phyloP scores from a whole-genome alignment of 176 grass and related monocot genomes.

The Neostapfia colusana region DNA sequence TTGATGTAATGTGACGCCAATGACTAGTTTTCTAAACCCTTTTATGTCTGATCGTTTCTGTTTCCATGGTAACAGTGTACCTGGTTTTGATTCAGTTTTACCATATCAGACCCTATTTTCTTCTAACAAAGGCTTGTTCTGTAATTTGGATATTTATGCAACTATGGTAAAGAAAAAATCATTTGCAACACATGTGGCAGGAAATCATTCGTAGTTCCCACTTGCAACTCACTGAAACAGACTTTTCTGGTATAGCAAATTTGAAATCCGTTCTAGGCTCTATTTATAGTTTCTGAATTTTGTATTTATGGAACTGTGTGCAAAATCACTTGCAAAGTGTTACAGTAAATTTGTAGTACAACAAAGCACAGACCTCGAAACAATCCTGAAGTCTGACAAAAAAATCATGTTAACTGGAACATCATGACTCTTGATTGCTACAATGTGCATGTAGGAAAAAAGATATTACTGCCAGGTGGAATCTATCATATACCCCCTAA shows the following conservation, averaged over 20 bases:
- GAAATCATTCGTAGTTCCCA: too few species aligned
- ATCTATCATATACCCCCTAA: too few species aligned
- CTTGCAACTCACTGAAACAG: not conserved
- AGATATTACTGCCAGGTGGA: too few species aligned
- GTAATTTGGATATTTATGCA: not conserved
- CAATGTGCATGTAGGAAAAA: too few species aligned
- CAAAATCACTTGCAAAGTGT: too few species aligned
- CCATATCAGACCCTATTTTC: not conserved
- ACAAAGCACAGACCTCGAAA: too few species aligned
- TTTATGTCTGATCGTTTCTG: not conserved
- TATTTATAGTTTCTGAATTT: not conserved
- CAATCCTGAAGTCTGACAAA: too few species aligned
- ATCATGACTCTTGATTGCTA: too few species aligned
- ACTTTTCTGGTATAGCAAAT: not conserved
- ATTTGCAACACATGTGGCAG: too few species aligned
- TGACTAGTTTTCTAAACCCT: not conserved
- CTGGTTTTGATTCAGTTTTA: not conserved
- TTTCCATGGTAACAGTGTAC: not conserved
- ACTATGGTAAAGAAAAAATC: too few species aligned
- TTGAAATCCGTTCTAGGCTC: not conserved
- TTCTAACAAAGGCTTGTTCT: not conserved
- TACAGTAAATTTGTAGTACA: too few species aligned
- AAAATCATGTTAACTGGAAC: too few species aligned
- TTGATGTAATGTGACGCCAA: not conserved
- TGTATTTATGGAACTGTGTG: not conserved